A percentile compares a stretch with the other conserved stretches of the same genome.
Conservation (phyloP, 1,284 basidiomycete species). For the Cryptococcus jaspeensis region DNA sequence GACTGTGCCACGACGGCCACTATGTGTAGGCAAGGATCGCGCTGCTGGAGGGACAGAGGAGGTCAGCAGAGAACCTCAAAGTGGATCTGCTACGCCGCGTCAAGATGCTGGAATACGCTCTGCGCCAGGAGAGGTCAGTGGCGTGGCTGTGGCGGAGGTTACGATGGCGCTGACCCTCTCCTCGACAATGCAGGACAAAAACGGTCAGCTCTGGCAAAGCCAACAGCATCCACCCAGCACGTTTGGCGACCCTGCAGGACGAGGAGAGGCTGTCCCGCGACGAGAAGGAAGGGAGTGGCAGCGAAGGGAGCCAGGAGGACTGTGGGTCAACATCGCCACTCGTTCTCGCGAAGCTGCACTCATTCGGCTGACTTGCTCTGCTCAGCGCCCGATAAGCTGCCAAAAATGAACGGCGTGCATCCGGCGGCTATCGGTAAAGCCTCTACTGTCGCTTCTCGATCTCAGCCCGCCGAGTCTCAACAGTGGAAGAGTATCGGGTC, state of each 20-base stretch:
- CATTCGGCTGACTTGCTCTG: not conserved
- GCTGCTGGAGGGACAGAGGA: constrained; percentile 91
- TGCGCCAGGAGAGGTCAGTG: constrained; percentile 85
- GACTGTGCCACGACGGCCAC: not conserved
- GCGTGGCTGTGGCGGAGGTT: constrained; percentile 5
- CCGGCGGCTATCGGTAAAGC: constrained; percentile 24
- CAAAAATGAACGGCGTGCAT: constrained; percentile 34
- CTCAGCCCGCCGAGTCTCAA: constrained; percentile 34
- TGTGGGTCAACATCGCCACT: constrained; percentile 4
- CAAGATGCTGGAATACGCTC: constrained; percentile 97
- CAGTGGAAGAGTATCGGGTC: constrained; percentile 64
- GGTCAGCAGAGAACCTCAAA: constrained; percentile 95
- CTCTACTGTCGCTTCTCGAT: constrained; percentile 24
- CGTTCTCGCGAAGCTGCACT: too few relatives aligned
- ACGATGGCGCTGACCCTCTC: not conserved
- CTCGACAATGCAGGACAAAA: constrained; percentile 63
- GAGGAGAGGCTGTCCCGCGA: constrained; percentile 38
- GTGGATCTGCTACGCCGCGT: constrained; percentile 92
- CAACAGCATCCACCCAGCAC: constrained; percentile 37
- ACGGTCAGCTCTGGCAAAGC: constrained; percentile 61
- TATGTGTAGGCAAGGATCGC: constrained; percentile 80
- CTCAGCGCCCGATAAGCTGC: constrained; percentile 2
- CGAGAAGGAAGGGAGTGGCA: constrained; percentile 46
- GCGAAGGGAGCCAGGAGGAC: constrained; percentile 44
- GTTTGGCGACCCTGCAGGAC: constrained; percentile 46